Evolutionary conservation across 2,329 filamentous ascomycete genomes (phyloP).

Genomic region (Aspergillus tubingensis): DNA sequence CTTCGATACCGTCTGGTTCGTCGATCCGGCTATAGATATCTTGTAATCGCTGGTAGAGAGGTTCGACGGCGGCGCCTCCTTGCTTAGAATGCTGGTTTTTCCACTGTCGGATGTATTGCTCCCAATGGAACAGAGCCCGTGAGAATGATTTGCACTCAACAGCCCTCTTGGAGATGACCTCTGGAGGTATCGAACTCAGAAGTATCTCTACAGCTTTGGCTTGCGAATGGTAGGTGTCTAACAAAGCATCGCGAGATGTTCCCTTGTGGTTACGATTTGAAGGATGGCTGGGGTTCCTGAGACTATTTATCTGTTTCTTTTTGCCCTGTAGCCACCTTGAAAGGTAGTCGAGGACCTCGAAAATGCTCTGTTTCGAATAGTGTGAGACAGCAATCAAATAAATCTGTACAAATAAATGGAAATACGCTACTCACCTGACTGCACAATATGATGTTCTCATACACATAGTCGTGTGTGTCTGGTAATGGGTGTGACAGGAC

Average conservation of each 20-base stretch:
- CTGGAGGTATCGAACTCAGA: constrained; percentile 67
- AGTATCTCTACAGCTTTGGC: constrained; percentile 71
- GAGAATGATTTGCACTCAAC: constrained; percentile 94
- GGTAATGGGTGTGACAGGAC: constrained; percentile 69
- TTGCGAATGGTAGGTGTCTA: constrained; percentile 40
- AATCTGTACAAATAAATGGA: neutral
- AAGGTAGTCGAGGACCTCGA: constrained; percentile 86
- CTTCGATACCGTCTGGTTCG: constrained; percentile 93
- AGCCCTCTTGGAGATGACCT: constrained; percentile 76
- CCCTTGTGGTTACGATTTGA: constrained; percentile 33
- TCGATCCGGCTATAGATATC: constrained; percentile 97
- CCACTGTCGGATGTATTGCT: constrained; percentile 76
- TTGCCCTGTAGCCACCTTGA: constrained; percentile 87
- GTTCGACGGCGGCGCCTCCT: constrained; percentile 57
- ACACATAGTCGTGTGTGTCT: constrained; percentile 57
- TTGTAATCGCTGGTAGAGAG: constrained; percentile 76
- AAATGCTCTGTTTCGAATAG: constrained; percentile 66
- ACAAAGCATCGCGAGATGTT: constrained; percentile 26
- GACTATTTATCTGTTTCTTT: constrained; percentile 52
- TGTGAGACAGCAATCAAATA: neutral
- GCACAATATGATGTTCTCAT: constrained; percentile 77
- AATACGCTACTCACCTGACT: constrained; percentile 67
- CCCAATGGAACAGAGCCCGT: constrained; percentile 88
- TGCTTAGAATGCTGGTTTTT: constrained; percentile 48
- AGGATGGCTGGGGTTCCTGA: constrained; percentile 30